Evolutionary conservation across 208 protist genomes (phyloP).

Genomic region (Leishmania mexicana): DNA sequence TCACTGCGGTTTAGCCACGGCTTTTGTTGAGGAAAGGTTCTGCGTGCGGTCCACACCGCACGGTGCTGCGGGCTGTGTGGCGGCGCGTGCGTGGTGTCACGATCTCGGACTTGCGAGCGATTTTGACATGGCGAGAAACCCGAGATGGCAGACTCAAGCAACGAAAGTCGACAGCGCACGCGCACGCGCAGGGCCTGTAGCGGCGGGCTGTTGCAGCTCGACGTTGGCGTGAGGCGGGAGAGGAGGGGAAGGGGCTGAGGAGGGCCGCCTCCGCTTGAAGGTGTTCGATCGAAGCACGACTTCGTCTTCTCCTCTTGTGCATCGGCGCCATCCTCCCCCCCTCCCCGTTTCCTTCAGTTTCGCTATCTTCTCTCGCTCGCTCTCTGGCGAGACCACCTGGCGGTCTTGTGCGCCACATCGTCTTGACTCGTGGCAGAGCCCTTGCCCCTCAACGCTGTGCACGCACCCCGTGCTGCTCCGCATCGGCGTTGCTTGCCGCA

Average conservation of each 20-base stretch:
- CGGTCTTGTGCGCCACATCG: not conserved
- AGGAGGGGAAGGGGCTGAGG: not conserved
- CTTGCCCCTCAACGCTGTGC: not conserved
- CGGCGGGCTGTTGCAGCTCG: not conserved
- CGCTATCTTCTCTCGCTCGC: conserved; percentile 15
- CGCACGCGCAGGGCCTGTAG: not conserved
- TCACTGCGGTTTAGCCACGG: not conserved
- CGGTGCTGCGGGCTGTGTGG: not conserved
- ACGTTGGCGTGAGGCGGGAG: not conserved
- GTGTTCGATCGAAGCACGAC: not conserved
- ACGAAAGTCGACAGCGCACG: not conserved
- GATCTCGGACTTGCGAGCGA: not conserved
- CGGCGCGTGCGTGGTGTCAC: not conserved
- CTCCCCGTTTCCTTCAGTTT: not conserved
- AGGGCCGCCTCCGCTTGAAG: not conserved
- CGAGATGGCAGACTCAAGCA: not conserved
- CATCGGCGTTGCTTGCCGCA: too few species aligned
- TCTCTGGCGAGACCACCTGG: not conserved
- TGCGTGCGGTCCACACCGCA: not conserved
- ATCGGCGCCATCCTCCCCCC: not conserved
- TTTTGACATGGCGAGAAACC: not conserved
- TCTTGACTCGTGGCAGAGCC: not conserved
- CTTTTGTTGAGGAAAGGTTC: not conserved
- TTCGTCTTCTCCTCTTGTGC: not conserved
- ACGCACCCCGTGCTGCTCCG: not conserved